Evolutionary conservation across 2,329 filamentous ascomycete species (phyloP).

Genomic region (Sporothrix pseudoabietina): DNA sequence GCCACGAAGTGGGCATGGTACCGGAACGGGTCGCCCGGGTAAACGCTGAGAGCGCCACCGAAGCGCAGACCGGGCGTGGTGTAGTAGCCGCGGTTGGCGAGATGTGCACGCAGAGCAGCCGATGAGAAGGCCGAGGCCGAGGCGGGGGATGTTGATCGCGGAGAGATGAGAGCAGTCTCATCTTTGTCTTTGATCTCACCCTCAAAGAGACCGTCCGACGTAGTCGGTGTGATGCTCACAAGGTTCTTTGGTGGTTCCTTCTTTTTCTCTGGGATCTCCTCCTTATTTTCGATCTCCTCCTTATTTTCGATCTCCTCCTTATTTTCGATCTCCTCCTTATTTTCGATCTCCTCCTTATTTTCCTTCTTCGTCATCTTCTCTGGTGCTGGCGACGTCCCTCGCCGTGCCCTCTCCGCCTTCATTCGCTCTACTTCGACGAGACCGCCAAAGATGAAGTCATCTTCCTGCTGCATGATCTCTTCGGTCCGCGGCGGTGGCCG

Average conservation of each 20-base stretch:
- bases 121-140: constrained; percentile 24
- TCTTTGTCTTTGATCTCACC: neutral
- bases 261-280: neutral
- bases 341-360: neutral
- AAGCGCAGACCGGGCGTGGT: constrained; percentile 91
- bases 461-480: constrained; percentile 15
- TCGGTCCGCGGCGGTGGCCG: constrained; percentile 9
- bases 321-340: too few species aligned
- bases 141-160: neutral
- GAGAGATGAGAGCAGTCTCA: neutral
- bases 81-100: constrained; percentile 80
- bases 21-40: constrained; percentile 89
- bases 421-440: constrained; percentile 18
- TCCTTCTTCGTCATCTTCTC: neutral
- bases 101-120: constrained; percentile 70
- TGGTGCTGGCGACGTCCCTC: neutral
- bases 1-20: constrained; percentile 95
- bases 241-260: neutral
- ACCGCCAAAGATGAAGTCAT: constrained; percentile 16
- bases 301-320: too few species aligned
- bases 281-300: neutral
- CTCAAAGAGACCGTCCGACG: constrained; percentile 42
- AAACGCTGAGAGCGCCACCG: constrained; percentile 90
- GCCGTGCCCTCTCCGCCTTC: neutral
- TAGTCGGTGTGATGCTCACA: constrained; percentile 45